phyloP scores from a whole-genome alignment of 2,329 filamentous ascomycete genomes.

The Epichloe gansuensis region DNA sequence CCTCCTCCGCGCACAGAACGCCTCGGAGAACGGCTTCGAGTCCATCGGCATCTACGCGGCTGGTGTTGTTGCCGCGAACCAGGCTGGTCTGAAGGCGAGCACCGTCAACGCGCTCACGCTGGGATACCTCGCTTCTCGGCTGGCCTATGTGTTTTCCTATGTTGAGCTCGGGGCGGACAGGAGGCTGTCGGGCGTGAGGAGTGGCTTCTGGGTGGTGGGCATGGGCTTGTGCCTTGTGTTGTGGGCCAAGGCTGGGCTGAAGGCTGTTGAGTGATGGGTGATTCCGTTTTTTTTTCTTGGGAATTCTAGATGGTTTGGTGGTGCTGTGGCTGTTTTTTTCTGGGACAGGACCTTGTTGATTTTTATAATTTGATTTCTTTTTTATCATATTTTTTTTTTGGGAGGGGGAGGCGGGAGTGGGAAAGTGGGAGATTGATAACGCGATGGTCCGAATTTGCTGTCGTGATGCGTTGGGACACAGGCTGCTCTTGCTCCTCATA shows the following conservation, averaged over 20 bases:
- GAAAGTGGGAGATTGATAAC: too few species aligned
- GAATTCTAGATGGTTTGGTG: not conserved
- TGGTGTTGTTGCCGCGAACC: constrained; percentile 33
- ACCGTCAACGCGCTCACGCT: constrained; percentile 28
- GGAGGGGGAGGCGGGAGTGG: too few species aligned
- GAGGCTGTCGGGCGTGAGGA: constrained; percentile 24
- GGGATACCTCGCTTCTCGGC: constrained; percentile 27
- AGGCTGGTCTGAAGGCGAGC: constrained; percentile 24
- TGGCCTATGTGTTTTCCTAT: constrained; percentile 31
- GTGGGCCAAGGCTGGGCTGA: constrained; percentile 29
- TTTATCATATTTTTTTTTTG: too few species aligned
- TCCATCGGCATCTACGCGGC: constrained; percentile 31
- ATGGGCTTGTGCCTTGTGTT: constrained; percentile 22
- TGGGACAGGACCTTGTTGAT: not conserved
- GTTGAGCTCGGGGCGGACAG: constrained; percentile 30
- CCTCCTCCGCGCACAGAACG: constrained; percentile 40
- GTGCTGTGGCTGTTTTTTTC: not conserved
- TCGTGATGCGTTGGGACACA: too few species aligned
- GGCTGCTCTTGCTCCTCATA: too few species aligned
- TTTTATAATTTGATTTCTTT: too few species aligned
- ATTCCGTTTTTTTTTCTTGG: not conserved
- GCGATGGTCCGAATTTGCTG: too few species aligned
- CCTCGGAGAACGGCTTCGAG: constrained; percentile 31
- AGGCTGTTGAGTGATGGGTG: constrained; percentile 5
- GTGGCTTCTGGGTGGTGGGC: constrained; percentile 24